These are phyloP conservation scores for Fusarium clavum DNA, from an alignment of 2,329 filamentous ascomycete species.

Conservation along the genomic window DNA sequence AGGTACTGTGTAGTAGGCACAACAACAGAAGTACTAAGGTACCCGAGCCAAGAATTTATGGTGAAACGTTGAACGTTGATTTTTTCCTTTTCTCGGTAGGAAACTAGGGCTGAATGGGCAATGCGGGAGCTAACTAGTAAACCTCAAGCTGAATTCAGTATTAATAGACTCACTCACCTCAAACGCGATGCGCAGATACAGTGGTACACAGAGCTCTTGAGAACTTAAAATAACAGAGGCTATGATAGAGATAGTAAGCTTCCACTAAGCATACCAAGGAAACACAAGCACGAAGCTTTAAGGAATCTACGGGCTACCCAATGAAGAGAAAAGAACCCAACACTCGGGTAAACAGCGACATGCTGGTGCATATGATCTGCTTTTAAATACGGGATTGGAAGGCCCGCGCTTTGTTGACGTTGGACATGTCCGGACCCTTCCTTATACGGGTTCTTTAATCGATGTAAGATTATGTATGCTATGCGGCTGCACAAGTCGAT, in stretches of 20 bases:
- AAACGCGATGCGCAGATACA: neutral
- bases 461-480: neutral
- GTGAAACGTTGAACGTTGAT: constrained; percentile 31
- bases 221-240: neutral
- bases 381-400: constrained; percentile 24
- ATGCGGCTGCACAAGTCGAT: constrained; percentile 9
- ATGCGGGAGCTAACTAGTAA: constrained; percentile 14
- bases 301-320: neutral
- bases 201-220: neutral
- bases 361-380: constrained; percentile 33
- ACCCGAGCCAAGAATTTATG: constrained; percentile 10
- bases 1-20: neutral
- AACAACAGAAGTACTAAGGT: neutral
- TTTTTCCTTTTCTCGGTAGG: neutral
- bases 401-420: constrained; percentile 10
- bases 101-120: constrained; percentile 26
- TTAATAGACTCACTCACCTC: constrained; percentile 1
- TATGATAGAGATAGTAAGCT: neutral
- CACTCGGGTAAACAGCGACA: constrained; percentile 12
- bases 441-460: neutral
- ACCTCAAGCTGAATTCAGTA: neutral
- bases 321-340: neutral
- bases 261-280: neutral
- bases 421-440: neutral
- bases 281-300: neutral